Base-by-base conservation (phyloP, 352 stramenopile genomes). In the Phytophthora litchii region DNA sequence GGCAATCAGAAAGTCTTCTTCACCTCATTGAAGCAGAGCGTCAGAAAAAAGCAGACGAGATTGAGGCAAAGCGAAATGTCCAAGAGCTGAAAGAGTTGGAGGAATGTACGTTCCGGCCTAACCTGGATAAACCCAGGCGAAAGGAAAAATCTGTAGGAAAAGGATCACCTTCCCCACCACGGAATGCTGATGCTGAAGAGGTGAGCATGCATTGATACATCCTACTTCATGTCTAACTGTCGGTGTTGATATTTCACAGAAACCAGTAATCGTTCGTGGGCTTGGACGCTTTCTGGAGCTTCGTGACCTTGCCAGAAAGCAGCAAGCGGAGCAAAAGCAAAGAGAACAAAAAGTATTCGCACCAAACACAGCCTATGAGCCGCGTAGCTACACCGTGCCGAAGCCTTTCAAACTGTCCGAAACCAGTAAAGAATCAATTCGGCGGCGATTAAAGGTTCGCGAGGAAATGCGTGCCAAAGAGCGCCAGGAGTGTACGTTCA, bases 51-150 rank as follows among this genome's bases (percentile, higher is more conserved):
- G 66, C 67, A 7, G 70, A 90, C 14, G 70, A 78, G 12, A 81
- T 94, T 12, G 67, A 91, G 49, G 64, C 72, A 12, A 86, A 87
- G 38, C 67, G 82, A 9, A 86, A 88, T 35, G 74, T 49, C 0
- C 69, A 75, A 13, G 79, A 91, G 43, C 41, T 92, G 2, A 73
- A 77, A 41, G 78, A 92, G 38, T 61, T 94, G 1, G 60, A 89
- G 47, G 80, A 96, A 48, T 96, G 88, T 41, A 95, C 88, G 4
- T 96, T 96, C 29, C 74, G 83, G 20, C 86, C 86, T 0, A 91
- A 88, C 25, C 66, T 78, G 6, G 66, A 59, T 14, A 76, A 76
- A 21, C 17, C 35, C 19, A 49, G 42, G 16, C 40, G 21, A 46
- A 51, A 25, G 35, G 54, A 38, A 51, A 64, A 64, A 31, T 46